Evolutionary conservation across 768 basidiomycete genomes (phyloP), one percentile per base, ranked within the genome.

Genomic region (Suillus hirtellus): DNA sequence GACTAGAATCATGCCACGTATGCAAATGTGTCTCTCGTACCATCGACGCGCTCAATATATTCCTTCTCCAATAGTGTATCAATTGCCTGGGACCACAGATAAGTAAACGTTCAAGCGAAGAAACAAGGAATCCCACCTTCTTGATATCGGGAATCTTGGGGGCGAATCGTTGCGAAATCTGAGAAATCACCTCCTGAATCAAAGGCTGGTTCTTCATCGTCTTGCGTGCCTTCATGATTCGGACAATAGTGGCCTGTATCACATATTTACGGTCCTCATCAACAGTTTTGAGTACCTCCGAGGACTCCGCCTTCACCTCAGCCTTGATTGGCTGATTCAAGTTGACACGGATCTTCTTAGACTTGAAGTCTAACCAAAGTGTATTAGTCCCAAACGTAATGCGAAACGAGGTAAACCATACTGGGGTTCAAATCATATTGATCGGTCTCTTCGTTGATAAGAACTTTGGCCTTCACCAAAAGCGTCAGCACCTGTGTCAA

Each of bases 241-340:
- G 88, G 58, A 96, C 95, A 68, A 96, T 94, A 47, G 92, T 95
- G 11, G 95, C 93, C 74, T 98, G 96, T 61, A 97, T 95, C 64
- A 95, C 88, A 69, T 96, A 92, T 83, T 97, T 97, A 64, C 96
- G 88, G 72, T 99, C 97, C 77, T 98, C 96, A 67, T 97, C 96
- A 6, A 98, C 95, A 7, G 88, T 92, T 82, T 95, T 95, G 71
- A 97, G 79, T 10, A 97, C 94, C 68, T 97, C 94, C 0, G 84
- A 84, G 10, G 89, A 85, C 72, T 99, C 96, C 8, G 90, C 89
- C 82, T 95, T 96, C 65, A 92, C 89, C 75, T 99, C 97, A 1
- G 94, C 88, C 81, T 94, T 96, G 77, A 99, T 92, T 0, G 95
- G 93, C 73, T 87, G 84, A 77, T 96, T 96, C 63, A 96, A 80